Base-by-base conservation (phyloP, 345 rosid genomes). In the Euphorbia tirucalli region DNA sequence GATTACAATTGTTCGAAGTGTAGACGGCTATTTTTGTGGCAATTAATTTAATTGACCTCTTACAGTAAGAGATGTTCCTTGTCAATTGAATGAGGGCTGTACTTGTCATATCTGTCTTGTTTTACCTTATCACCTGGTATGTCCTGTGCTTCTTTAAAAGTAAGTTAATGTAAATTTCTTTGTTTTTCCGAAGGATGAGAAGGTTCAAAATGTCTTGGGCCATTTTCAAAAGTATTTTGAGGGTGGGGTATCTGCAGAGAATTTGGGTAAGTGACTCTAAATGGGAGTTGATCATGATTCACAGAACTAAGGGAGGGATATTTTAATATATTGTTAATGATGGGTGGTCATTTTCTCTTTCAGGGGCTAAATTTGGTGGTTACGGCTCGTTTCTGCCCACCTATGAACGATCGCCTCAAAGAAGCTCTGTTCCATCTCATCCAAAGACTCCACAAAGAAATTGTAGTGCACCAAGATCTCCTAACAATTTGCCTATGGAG, bases 361-460 rank as follows among this genome's bases (percentile, higher is more conserved):
- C 83, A 93, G 97, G 97, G 79, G 72, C 89, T 39, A 81, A 54
- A 68, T 80, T 71, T 79, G 85, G 82, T 72, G 83, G 80, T 14
- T 89, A 88, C 79, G 97, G 98, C 72, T 84, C 97, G 25, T 93
- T 93, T 83, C 81, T 93, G 80, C 87, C 85, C 63, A 48, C 81
- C 54, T 68, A 83, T 71, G 84, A 79, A 61, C 76, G 82, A 39
- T 71, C 74, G 1, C 73, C 81, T 7, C 65, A 19, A 32, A 32
- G 44, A 61, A 61, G n/a, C 39, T 67, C 76, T 14, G 54, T 37
- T 73, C 70, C 72, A 60, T 65, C 82, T 68, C 72, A 35, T 75
- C 80, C 80, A 77, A 82, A 76, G 73, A 75, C 75, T 80, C 78
- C 81, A 58, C 63, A 67, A 13, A 80, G 69, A 63, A 79, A 74